These are phyloP conservation scores for Boletus vermiculosoides DNA, from an alignment of 768 basidiomycete species.

Conservation along the genomic window DNA sequence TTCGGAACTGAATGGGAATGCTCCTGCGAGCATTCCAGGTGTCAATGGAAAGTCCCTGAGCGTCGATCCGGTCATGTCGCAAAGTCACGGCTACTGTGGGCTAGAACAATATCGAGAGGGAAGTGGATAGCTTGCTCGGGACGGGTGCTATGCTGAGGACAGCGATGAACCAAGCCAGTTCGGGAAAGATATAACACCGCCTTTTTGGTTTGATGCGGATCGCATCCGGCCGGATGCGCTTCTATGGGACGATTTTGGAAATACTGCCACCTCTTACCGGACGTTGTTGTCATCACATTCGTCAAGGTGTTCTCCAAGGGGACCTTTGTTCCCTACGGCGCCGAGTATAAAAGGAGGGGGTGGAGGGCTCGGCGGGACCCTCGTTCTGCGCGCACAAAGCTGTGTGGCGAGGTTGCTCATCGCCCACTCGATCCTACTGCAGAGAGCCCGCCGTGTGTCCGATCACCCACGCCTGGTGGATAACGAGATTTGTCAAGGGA, in stretches of 20 bases:
- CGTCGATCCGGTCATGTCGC: conserved; percentile 29
- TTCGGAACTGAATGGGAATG: not conserved
- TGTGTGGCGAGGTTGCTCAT: conserved; percentile 9
- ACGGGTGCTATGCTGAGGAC: conserved; percentile 2
- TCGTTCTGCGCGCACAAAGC: conserved; percentile 4
- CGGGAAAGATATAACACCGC: conserved; percentile 3
- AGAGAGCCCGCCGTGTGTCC: conserved; percentile 12
- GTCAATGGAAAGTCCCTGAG: not conserved
- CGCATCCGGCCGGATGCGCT: conserved; percentile 2
- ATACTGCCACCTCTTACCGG: conserved; percentile 12
- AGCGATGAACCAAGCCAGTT: conserved; percentile 23
- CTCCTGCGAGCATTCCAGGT: not conserved
- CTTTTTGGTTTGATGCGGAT: conserved; percentile 17
- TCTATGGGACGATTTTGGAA: conserved; percentile 6
- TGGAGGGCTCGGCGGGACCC: conserved; percentile 1
- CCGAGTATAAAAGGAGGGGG: conserved; percentile 24
- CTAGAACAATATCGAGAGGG: not conserved
- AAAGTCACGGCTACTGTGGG: not conserved
- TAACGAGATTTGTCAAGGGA: conserved; percentile 24
- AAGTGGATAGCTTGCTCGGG: not conserved
- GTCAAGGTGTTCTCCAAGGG: conserved; percentile 4
- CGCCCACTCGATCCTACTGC: conserved; percentile 13
- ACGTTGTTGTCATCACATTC: conserved; percentile 15
- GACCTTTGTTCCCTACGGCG: conserved; percentile 4
- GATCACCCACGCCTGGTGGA: conserved; percentile 24